Conservation (phyloP, 1,139 yeast genomes). For the Kazachstania sp. region DNA sequence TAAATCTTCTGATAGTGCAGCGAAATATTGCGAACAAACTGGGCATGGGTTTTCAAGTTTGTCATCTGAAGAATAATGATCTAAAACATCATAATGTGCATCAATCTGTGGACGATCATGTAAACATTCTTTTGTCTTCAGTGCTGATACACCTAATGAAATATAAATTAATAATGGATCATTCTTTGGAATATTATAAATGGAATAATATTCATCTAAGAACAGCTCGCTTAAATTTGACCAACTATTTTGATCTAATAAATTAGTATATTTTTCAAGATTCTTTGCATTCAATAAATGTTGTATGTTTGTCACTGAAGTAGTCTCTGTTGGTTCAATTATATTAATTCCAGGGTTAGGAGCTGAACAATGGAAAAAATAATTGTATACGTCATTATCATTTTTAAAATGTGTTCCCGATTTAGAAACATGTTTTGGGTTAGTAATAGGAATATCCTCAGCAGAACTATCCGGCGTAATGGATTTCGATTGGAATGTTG, state of each 20-base stretch:
- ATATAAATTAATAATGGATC: conserved; percentile 60
- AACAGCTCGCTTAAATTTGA: conserved; percentile 52
- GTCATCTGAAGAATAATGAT: not conserved
- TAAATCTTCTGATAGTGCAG: conserved; percentile 44
- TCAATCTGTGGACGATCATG: conserved; percentile 15
- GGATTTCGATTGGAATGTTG: not conserved
- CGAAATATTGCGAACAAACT: conserved; percentile 67
- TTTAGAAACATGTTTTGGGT: not conserved
- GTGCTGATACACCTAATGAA: conserved; percentile 68
- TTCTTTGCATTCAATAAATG: conserved; percentile 12
- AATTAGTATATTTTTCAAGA: conserved; percentile 30
- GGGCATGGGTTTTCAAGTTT: conserved; percentile 53
- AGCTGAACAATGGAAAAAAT: conserved; percentile 12
- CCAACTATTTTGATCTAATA: conserved; percentile 60
- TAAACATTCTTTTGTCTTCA: conserved; percentile 65
- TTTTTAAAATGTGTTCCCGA: not conserved
- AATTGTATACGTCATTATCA: conserved; percentile 7
- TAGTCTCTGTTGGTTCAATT: not conserved
- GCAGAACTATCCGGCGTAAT: too few relatives aligned
- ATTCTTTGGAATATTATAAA: conserved; percentile 63
- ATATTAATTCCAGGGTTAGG: not conserved
- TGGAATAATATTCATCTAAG: conserved; percentile 51
- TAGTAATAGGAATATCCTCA: too few relatives aligned
- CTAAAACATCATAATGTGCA: not conserved
- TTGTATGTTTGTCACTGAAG: not conserved